Percentiles rank a stretch among this genome's conserved stretches.
Conservation (phyloP, 768 basidiomycete genomes). For the Lentinula boryana region DNA sequence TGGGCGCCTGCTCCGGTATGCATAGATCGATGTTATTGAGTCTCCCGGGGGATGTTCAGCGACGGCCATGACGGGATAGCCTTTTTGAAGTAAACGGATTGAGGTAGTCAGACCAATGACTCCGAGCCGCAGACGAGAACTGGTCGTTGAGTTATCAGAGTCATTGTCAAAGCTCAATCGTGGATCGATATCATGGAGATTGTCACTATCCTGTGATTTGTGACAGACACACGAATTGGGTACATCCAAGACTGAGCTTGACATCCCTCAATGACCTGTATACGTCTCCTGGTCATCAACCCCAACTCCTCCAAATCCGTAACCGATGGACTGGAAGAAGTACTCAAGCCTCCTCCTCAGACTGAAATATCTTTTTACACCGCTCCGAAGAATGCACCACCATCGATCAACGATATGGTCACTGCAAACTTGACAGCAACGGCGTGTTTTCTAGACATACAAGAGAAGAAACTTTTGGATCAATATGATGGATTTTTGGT, state of each 20-base stretch:
- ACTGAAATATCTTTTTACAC: slow-evolving; percentile 26
- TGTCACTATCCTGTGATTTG: not conserved
- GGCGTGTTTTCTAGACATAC: slow-evolving; percentile 24
- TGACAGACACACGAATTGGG: not conserved
- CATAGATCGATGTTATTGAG: slow-evolving; percentile 3
- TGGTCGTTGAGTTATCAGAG: too few species aligned
- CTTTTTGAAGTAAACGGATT: slow-evolving; percentile 21
- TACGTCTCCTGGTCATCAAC: slow-evolving; percentile 27
- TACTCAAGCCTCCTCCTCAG: slow-evolving; percentile 21
- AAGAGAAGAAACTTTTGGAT: slow-evolving; percentile 17
- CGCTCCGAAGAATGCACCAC: slow-evolving; percentile 22
- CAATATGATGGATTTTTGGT: slow-evolving; percentile 29
- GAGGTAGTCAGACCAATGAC: slow-evolving; percentile 40
- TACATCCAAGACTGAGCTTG: not conserved
- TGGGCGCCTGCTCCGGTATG: slow-evolving; percentile 7
- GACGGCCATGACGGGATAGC: slow-evolving; percentile 25
- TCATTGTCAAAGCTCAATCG: not conserved
- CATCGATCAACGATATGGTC: slow-evolving; percentile 26
- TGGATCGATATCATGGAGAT: not conserved
- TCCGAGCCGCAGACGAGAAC: slow-evolving; percentile 35
- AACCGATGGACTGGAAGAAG: slow-evolving; percentile 22
- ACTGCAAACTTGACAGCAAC: slow-evolving; percentile 24
- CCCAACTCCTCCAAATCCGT: slow-evolving; percentile 30
- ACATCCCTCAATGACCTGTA: not conserved
- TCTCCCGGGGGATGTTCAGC: slow-evolving; percentile 34